phyloP scores from a whole-genome alignment of 1,139 yeast species.

The Debaryomyces sp. region DNA sequence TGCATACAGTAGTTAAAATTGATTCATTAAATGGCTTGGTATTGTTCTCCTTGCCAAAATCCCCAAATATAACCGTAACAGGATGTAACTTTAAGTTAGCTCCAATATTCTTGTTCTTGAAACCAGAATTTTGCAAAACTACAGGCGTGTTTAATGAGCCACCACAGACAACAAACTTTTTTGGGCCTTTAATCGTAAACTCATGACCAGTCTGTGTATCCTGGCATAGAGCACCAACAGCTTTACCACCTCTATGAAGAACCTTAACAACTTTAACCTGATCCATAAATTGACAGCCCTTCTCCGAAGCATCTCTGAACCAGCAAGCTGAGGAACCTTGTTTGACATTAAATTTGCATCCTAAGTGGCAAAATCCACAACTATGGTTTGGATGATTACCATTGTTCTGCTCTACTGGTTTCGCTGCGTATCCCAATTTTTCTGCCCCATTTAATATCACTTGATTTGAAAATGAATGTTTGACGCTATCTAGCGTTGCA shows the following conservation, averaged over 20 bases:
- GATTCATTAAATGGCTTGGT: constrained; percentile 44
- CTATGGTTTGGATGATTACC: constrained; percentile 50
- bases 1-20: constrained; percentile 55
- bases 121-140: constrained; percentile 53
- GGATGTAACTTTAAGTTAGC: constrained; percentile 59
- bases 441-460: constrained; percentile 49
- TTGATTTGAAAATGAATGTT: constrained; percentile 53
- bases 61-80: constrained; percentile 44
- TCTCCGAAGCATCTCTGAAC: constrained; percentile 53
- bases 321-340: constrained; percentile 57
- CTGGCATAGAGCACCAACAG: constrained; percentile 45
- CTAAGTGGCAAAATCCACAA: constrained; percentile 56
- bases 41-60: constrained; percentile 37
- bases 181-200: constrained; percentile 48
- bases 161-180: constrained; percentile 48
- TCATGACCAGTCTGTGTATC: constrained; percentile 30
- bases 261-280: constrained; percentile 47
- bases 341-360: constrained; percentile 58
- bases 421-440: constrained; percentile 49
- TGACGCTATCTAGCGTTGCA: constrained; percentile 40
- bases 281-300: constrained; percentile 53
- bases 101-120: constrained; percentile 58
- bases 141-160: constrained; percentile 59
- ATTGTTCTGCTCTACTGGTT: constrained; percentile 50
- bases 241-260: constrained; percentile 44